Base-by-base conservation (phyloP, 768 basidiomycete genomes). In the Rhodosporidiobolus odoratus region DNA sequence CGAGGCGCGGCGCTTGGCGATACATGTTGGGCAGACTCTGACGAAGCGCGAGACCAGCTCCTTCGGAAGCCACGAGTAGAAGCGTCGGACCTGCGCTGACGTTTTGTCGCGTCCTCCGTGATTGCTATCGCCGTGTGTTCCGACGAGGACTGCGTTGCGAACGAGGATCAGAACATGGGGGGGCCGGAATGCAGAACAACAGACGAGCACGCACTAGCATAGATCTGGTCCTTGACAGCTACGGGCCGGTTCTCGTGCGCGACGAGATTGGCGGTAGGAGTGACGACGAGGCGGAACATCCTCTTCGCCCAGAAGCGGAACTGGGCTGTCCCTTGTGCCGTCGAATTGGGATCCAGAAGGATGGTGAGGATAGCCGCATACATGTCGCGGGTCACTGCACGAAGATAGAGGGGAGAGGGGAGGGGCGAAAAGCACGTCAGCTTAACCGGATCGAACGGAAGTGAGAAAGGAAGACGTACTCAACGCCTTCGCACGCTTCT, bases 61-160 rank as follows among this genome's bases (percentile, higher is more conserved):
- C 80, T 91, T 92, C 23, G 91, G 90, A 35, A 92, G 85, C 87
- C 88, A 91, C 15, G 88, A 87, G 78, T 90, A 92, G 75, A 85
- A 84, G 69, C 85, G 81, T 58, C 88, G 83, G 47, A 91, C 84
- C 65, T 86, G 81, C 4, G 83, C 82, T 66, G 84, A 85, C 0
- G 91, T 92, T 81, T 86, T 89, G 79, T 92, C 91, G 30, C 90
- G 85, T 35, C 90, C 90, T 21, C 86, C 88, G 76, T 92, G 90
- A 16, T 84, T 81, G 61, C 84, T 81, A 57, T 83, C 82, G 21
- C 82, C 84, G 73, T 92, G 91, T 72, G 86, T 88, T 74, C 87
- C 87, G 74, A 87, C 88, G 50, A 92, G 81, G 48, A 91, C 82
- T 66, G 47, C 43, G 27, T 35, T 25, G 4, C 2, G n/a, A 47